A percentile compares a stretch with the other conserved stretches of the same genome.
Evolutionary conservation across 805 yeast species (phyloP).

Genomic region (Candida pseudofarinosa): DNA sequence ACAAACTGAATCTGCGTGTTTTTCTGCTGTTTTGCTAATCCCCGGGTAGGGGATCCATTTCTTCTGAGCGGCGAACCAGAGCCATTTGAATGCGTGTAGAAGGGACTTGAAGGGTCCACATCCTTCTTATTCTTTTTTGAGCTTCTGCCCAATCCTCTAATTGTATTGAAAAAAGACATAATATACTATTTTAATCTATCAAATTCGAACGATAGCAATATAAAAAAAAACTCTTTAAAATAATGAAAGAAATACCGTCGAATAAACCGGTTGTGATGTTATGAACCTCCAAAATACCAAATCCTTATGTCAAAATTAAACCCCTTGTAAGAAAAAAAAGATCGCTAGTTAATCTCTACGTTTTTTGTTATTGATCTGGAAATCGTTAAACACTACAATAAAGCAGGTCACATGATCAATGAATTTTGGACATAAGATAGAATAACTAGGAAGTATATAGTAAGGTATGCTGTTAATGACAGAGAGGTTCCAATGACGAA

Average conservation of each 20-base stretch:
- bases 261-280: conserved; percentile 13
- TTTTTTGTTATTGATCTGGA: too few relatives aligned
- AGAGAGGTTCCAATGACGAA: background rate
- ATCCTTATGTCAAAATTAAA: background rate
- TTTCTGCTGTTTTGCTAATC: conserved; percentile 38
- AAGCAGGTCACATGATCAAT: too few relatives aligned
- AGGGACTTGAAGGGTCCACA: conserved; percentile 23
- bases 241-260: conserved; percentile 24
- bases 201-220: too few relatives aligned
- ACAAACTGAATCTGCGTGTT: conserved; percentile 8
- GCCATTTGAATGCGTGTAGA: conserved; percentile 28
- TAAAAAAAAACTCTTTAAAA: too few relatives aligned
- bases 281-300: background rate
- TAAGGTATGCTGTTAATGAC: background rate
- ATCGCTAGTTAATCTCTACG: too few relatives aligned
- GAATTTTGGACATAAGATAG: background rate
- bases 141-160: conserved; percentile 44
- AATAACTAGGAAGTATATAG: background rate
- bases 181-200: background rate
- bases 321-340: too few relatives aligned
- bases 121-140: conserved; percentile 44
- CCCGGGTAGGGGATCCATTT: conserved; percentile 36
- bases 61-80: conserved; percentile 35
- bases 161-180: conserved; percentile 47
- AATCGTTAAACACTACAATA: too few relatives aligned